Conservation (phyloP, 1,284 basidiomycete species). For the Takashimella tepidaria region DNA sequence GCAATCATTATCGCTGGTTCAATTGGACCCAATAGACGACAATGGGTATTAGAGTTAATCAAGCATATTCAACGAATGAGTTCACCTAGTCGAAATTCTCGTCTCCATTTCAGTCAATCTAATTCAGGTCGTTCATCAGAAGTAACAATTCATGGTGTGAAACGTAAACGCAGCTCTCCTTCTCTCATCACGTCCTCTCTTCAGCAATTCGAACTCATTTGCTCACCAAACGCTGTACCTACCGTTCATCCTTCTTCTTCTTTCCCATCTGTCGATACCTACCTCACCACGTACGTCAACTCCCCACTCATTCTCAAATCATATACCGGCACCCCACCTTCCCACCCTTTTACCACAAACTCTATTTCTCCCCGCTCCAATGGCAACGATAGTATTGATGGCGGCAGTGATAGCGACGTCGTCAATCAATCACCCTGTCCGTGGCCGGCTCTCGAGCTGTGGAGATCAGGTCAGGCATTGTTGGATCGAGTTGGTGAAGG, state of each 20-base stretch:
- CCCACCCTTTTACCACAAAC: constrained; percentile 49
- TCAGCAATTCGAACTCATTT: not conserved
- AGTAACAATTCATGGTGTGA: not conserved
- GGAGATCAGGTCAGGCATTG: constrained; percentile 67
- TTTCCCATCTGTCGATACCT: constrained; percentile 57
- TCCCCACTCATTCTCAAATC: constrained; percentile 69
- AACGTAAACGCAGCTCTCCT: not conserved
- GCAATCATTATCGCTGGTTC: constrained; percentile 80
- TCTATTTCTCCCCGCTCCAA: constrained; percentile 76
- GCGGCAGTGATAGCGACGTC: no score
- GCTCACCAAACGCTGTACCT: constrained; percentile 39
- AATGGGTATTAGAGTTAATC: constrained; percentile 62
- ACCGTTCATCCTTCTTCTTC: no score
- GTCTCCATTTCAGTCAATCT: constrained; percentile 1
- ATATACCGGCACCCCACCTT: constrained; percentile 43
- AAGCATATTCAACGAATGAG: constrained; percentile 46
- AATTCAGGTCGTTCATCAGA: not conserved
- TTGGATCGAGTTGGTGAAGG: constrained; percentile 64
- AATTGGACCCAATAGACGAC: constrained; percentile 58
- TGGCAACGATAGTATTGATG: no score
- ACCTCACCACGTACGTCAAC: constrained; percentile 50
- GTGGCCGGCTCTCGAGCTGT: constrained; percentile 53
- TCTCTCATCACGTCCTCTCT: not conserved
- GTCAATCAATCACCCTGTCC: no score
- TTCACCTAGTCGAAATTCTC: constrained; percentile 4